Base-by-base conservation (phyloP, 2,329 filamentous ascomycete genomes). In the Hypoxylon sp. region DNA sequence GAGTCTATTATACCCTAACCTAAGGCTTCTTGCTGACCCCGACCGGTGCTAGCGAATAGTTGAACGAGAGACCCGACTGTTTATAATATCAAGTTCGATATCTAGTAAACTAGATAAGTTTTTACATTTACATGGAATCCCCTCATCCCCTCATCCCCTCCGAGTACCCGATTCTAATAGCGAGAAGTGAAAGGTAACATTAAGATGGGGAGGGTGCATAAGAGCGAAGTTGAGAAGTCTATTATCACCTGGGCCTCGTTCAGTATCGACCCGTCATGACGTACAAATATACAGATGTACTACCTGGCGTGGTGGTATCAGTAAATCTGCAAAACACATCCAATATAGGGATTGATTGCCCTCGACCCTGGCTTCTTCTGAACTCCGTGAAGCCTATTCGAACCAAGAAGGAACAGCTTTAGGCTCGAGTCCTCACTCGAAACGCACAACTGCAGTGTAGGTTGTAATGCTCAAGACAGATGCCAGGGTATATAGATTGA, bases 401-500 rank as follows among this genome's bases (percentile, higher is more conserved):
- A 64, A 49, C 38, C 59, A 19, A 43, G 11, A 50, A 43, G 38
- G 25, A 56, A 49, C 34, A 52, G 11, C 9, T n/a, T 4, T 25
- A 41, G 36, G 49, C 11, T 36, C 61, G 13, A 30, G 49, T 19
- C 43, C 41, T n/a, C 36, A n/a, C 1, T 50, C 36, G 30, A 60
- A 19, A 60, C 25, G 50, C 38, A 43, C 9, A 43, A 25, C 51
- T 30, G 30, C 30, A 30, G 23, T 21, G 41, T 10, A 36, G 9
- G 32, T 41, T 30, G 23, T 30, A 25, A 36, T 30, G 46, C 36
- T 19, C 19, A 61, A 46, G 28, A 51, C 21, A 57, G 50, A 61
- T 45, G 63, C 63, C 67, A 67, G 56, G 67, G 63, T 67, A 69
- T 69, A 60, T 56, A 21, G 52, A 43, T 23, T 52, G 34, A 49